These are phyloP conservation scores for Pestalotiopsis sp. DNA, from an alignment of 2,329 filamentous ascomycete genomes.

Conservation along the genomic window DNA sequence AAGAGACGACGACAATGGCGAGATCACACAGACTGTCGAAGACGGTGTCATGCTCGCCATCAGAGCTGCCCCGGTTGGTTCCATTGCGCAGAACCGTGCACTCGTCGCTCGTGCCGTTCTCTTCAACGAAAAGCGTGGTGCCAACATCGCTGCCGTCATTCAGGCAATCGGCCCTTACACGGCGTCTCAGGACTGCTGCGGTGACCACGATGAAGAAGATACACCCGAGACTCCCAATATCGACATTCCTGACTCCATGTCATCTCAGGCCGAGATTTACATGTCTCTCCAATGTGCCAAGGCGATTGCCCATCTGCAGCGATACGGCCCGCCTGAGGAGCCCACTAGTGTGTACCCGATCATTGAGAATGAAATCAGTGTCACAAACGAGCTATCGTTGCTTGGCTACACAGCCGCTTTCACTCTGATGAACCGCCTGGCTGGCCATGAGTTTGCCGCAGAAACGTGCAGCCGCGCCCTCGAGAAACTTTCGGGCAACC, in stretches of 20 bases:
- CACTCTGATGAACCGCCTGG: slow-evolving; percentile 57
- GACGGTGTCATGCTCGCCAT: slow-evolving; percentile 68
- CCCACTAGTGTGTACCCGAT: slow-evolving; percentile 51
- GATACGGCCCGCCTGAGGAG: slow-evolving; percentile 40
- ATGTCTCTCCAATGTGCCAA: slow-evolving; percentile 62
- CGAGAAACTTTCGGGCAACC: slow-evolving; percentile 57
- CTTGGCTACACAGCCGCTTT: slow-evolving; percentile 62
- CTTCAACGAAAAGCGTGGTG: slow-evolving; percentile 52
- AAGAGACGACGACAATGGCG: slow-evolving; percentile 47
- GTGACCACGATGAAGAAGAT: slow-evolving; percentile 16
- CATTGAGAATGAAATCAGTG: slow-evolving; percentile 43
- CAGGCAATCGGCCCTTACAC: slow-evolving; percentile 49
- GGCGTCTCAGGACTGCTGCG: slow-evolving; percentile 32
- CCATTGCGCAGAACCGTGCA: slow-evolving; percentile 65
- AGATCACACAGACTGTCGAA: slow-evolving; percentile 35
- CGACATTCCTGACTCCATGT: slow-evolving; percentile 43
- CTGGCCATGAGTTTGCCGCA: slow-evolving; percentile 46
- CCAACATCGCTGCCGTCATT: slow-evolving; percentile 58
- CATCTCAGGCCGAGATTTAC: slow-evolving; percentile 52
- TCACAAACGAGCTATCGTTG: slow-evolving; percentile 49
- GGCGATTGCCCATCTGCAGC: slow-evolving; percentile 59
- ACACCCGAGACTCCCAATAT: slow-evolving; percentile 42
- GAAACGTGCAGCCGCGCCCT: slow-evolving; percentile 50
- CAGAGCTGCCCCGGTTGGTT: slow-evolving; percentile 75
- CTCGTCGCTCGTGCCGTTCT: slow-evolving; percentile 62